Base-by-base conservation (phyloP, 78 protist genomes). In the Dictyostelium firmibasis region DNA sequence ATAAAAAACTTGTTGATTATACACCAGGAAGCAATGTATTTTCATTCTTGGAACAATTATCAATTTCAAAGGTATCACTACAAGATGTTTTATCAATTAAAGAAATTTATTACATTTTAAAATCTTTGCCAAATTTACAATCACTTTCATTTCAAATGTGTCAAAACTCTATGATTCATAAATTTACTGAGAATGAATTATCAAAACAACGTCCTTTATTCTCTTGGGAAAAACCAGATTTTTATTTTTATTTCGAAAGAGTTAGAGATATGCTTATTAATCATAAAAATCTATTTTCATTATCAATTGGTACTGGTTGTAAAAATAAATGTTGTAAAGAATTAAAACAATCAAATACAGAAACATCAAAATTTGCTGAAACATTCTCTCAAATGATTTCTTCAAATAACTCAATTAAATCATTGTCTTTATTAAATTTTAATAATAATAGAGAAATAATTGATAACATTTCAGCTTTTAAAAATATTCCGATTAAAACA, bases 391-490 rank as follows among this genome's bases (percentile, higher is more conserved):
- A 67, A 67, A 67, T 67, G 75, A 67, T 67, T 67, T 67, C 75
- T 2, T 11, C 31, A 10, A 67, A 67, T 67, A 67, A 67, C 2
- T 67, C 75, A 3, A 4, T 67, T 20, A 67, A 67, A 67, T 27
- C 75, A 67, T 67, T 67, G 75, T 67, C 75, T 11, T 67, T 67
- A 67, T 67, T 67, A 67, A 67, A 67, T 67, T 67, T 67, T 67
- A 67, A 67, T 67, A 64, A 64, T 27, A 67, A 67, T 67, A 57
- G 67, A 57, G 33, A 67, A 67, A 67, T 67, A 67, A 27, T 67
- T 67, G 33, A 67, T 67, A 67, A 67, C 27, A n/a, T 67, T 25
- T 25, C 75, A n/a, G 11, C 75, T 11, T 67, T 27, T n/a, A 67
- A 67, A 67, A 67, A 67, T 25, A 67, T 67, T 27, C 35, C 33